Evolutionary conservation across 2,329 filamentous ascomycete species (phyloP).

Genomic region (Trichoderma harzianum): DNA sequence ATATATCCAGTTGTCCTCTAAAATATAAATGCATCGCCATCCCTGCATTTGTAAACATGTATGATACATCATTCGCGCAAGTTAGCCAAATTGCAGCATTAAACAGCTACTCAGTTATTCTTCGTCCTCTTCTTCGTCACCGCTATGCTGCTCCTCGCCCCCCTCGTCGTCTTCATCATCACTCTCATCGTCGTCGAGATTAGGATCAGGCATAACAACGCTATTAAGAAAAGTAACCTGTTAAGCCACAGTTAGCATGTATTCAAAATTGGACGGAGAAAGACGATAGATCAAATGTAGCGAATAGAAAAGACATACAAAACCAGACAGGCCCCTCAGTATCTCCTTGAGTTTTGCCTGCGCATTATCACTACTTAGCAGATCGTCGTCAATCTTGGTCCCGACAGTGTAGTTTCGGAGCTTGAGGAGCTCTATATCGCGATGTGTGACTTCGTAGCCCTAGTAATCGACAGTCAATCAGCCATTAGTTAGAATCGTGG

Average conservation of each 20-base stretch:
- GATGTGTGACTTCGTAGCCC: conserved; percentile 72
- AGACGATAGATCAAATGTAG: not conserved
- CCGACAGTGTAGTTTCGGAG: conserved; percentile 75
- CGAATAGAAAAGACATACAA: conserved; percentile 53
- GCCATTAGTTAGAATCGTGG: not conserved
- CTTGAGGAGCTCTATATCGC: conserved; percentile 76
- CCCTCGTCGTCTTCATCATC: conserved; percentile 35
- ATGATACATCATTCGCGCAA: not conserved
- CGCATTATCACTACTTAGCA: conserved; percentile 59
- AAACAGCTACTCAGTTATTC: not conserved
- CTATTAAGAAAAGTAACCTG: conserved; percentile 71
- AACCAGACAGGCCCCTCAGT: conserved; percentile 68
- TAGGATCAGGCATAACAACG: conserved; percentile 68
- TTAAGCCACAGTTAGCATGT: not conserved
- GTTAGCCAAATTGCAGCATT: not conserved
- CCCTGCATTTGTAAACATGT: not conserved
- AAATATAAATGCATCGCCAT: not conserved
- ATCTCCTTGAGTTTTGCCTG: conserved; percentile 63
- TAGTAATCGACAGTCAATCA: conserved; percentile 33
- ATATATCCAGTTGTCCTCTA: not conserved
- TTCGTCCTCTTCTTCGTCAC: not conserved
- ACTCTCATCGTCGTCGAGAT: conserved; percentile 41
- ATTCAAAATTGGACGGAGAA: not conserved
- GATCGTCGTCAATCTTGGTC: conserved; percentile 61
- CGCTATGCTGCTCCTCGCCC: conserved; percentile 14